Conservation (phyloP, 2,329 filamentous ascomycete genomes). For the Rutstroemia sp. region DNA sequence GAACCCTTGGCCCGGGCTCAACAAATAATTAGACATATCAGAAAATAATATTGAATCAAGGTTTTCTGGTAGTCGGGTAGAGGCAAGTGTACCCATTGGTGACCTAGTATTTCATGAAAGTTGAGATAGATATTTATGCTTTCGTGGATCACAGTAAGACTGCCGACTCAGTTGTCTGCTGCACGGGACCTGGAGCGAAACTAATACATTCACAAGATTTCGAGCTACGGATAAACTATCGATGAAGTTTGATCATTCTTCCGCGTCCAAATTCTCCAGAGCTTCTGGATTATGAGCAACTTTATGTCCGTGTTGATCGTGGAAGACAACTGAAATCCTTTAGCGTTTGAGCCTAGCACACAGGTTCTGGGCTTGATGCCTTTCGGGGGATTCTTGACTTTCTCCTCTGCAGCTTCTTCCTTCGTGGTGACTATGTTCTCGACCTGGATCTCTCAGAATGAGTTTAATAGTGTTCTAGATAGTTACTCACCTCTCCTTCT, state of each 20-base stretch:
- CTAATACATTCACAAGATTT: no score
- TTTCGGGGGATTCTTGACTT: constrained; percentile 37
- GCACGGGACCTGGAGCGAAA: no score
- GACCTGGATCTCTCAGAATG: constrained; percentile 23
- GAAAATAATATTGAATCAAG: no score
- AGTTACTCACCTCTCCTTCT: constrained; percentile 30
- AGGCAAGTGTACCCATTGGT: no score
- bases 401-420: constrained; percentile 31
- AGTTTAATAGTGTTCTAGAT: constrained; percentile 1
- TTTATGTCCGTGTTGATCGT: constrained; percentile 33
- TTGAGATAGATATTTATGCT: no score
- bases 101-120: no score
- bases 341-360: background rate
- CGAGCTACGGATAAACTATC: no score
- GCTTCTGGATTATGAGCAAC: constrained; percentile 35
- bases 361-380: constrained; percentile 9
- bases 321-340: constrained; percentile 29
- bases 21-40: no score
- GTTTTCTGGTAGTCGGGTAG: no score
- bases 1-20: no score
- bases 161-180: no score
- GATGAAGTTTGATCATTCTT: background rate
- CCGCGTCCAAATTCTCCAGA: constrained; percentile 26
- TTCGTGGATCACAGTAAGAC: no score
- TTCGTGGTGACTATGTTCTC: constrained; percentile 32